These are phyloP conservation scores for Phytophthora rubi DNA, from an alignment of 352 stramenopile species.

Conservation along the genomic window DNA sequence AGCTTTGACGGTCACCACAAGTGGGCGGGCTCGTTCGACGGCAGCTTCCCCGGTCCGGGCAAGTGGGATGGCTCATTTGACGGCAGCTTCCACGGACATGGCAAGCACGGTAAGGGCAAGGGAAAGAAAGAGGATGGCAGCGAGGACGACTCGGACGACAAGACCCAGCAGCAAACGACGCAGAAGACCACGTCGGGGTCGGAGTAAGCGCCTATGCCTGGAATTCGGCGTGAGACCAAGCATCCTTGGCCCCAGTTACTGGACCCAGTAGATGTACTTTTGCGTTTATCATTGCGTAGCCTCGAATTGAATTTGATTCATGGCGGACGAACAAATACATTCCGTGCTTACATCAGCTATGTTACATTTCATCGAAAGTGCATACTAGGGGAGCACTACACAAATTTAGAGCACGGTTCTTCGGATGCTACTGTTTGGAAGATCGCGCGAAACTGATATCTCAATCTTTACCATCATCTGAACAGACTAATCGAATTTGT, in stretches of 20 bases:
- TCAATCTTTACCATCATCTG: too few relatives aligned
- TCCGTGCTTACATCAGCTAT: background rate
- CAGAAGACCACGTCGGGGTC: slow-evolving; percentile 8
- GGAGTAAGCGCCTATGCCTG: slow-evolving; percentile 2
- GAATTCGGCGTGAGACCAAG: too few relatives aligned
- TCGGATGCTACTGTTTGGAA: too few relatives aligned
- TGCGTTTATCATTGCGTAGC: background rate
- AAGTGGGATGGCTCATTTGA: slow-evolving; percentile 9
- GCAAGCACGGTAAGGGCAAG: slow-evolving; percentile 23
- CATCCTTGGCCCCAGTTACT: too few relatives aligned
- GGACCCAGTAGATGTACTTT: background rate
- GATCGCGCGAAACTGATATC: too few relatives aligned
- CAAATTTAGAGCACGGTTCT: too few relatives aligned
- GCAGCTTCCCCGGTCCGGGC: slow-evolving; percentile 13
- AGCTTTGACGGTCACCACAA: slow-evolving; percentile 12
- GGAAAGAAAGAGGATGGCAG: slow-evolving; percentile 10
- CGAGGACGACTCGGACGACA: slow-evolving; percentile 3
- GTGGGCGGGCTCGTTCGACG: slow-evolving; percentile 14
- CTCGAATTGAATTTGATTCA: background rate
- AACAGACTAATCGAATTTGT: background rate
- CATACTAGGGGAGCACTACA: too few relatives aligned
- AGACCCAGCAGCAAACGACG: slow-evolving; percentile 13
- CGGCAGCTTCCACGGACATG: slow-evolving; percentile 11
- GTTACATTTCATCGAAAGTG: background rate
- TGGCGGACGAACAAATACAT: background rate